These are phyloP conservation scores for Alloteropsis semialata DNA, from an alignment of 176 grass and related monocot genomes.

Conservation along the genomic window DNA sequence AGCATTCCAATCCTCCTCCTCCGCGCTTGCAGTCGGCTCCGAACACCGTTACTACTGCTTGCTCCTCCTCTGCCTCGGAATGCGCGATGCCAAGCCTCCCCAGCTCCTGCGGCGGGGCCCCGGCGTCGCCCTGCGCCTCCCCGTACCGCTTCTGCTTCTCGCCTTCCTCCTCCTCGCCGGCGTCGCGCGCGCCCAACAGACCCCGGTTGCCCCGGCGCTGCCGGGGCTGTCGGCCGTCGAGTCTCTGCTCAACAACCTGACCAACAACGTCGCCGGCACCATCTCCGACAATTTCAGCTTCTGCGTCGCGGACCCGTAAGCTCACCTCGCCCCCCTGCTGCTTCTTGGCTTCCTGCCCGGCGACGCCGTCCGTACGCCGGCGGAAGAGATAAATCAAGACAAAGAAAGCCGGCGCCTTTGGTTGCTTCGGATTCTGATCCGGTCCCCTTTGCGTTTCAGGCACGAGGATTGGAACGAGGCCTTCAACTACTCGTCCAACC, in stretches of 20 bases:
- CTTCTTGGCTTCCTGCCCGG: not conserved
- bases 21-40: not conserved
- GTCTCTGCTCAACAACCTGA: conserved; percentile 25
- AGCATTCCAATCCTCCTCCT: accelerated
- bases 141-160: not conserved
- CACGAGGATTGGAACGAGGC: conserved; percentile 52
- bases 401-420: not conserved
- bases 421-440: not conserved
- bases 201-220: not conserved
- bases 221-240: conserved; percentile 15
- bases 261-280: conserved; percentile 17
- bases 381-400: not conserved
- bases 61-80: conserved; percentile 2
- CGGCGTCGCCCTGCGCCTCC: not conserved
- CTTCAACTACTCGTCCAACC: conserved; percentile 65
- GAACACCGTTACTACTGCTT: not conserved
- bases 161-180: not conserved
- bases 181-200: conserved; percentile 13
- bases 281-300: conserved; percentile 50
- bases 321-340: too few species aligned
- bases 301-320: conserved; percentile 61
- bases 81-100: not conserved
- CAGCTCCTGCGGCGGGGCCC: not conserved
- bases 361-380: not conserved
- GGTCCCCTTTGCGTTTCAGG: conserved; percentile 1